Evolutionary conservation across 2,329 filamentous ascomycete species (phyloP).

Genomic region (Apiospora koreana): DNA sequence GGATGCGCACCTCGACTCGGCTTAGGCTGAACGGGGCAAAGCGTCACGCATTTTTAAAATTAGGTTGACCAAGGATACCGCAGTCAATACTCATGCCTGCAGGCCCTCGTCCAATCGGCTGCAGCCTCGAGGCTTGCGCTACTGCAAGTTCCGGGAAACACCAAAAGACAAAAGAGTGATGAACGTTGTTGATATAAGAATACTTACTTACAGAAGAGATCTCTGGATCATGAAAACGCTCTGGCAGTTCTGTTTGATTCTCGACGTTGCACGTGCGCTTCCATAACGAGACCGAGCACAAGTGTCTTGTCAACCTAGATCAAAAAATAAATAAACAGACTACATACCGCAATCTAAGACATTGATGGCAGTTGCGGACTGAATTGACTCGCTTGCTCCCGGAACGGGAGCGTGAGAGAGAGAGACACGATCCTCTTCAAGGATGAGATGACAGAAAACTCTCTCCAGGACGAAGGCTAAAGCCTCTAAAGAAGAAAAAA

Average conservation of each 20-base stretch:
- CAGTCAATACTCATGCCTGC: neutral
- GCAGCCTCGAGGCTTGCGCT: neutral
- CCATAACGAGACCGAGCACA: neutral
- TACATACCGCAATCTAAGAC: neutral
- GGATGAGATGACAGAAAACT: neutral
- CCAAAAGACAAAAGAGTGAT: neutral
- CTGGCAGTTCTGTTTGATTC: neutral
- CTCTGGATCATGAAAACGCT: neutral
- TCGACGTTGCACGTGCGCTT: neutral
- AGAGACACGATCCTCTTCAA: neutral
- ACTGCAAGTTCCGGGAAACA: slow-evolving; percentile 5
- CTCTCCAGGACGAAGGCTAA: neutral
- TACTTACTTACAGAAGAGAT: too few species aligned
- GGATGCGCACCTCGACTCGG: neutral
- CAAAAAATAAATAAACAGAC: neutral
- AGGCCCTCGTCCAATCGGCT: neutral
- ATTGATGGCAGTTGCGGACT: neutral
- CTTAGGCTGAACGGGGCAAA: neutral
- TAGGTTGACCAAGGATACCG: neutral
- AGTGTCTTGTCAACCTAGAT: neutral
- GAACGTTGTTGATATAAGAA: neutral
- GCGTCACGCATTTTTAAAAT: slow-evolving; percentile 6
- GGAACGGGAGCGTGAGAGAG: neutral
- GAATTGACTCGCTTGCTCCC: neutral
- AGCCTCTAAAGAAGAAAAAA: neutral